Conservation (phyloP, 2,329 filamentous ascomycete species). For the Domatiomyces globalis region DNA sequence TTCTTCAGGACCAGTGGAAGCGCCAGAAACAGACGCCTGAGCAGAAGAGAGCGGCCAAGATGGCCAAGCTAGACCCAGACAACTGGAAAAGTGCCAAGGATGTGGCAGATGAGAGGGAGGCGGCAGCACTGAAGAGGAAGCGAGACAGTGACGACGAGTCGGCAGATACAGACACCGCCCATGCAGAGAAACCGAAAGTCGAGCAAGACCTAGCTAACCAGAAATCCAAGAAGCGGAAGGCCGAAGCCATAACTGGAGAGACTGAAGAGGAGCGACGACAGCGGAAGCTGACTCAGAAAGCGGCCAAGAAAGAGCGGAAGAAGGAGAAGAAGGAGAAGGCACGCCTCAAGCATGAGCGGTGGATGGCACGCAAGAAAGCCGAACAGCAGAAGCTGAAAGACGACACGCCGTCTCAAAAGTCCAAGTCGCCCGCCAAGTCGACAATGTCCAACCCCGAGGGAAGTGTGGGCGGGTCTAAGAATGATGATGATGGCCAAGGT, state of each 20-base stretch:
- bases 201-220: conserved; percentile 5
- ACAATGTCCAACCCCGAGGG: background rate
- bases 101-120: conserved; percentile 66
- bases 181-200: conserved; percentile 6
- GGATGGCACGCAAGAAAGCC: conserved; percentile 24
- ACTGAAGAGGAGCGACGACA: conserved; percentile 27
- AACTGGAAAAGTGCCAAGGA: conserved; percentile 85
- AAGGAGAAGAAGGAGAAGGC: conserved; percentile 24
- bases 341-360: conserved; percentile 26
- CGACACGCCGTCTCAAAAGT: background rate
- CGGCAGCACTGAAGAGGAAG: conserved; percentile 63
- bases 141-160: conserved; percentile 47
- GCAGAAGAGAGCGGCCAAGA: conserved; percentile 66
- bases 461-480: conserved; percentile 15
- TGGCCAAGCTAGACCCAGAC: conserved; percentile 81
- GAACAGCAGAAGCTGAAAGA: background rate
- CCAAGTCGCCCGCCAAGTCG: background rate
- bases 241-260: conserved; percentile 19
- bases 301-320: conserved; percentile 26
- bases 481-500: conserved; percentile 9
- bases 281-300: conserved; percentile 34
- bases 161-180: conserved; percentile 24
- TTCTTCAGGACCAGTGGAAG: conserved; percentile 73
- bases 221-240: conserved; percentile 14
- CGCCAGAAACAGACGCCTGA: conserved; percentile 93